Evolutionary conservation across 352 stramenopile species (phyloP).

Genomic region (Phytophthora niederhauseri): DNA sequence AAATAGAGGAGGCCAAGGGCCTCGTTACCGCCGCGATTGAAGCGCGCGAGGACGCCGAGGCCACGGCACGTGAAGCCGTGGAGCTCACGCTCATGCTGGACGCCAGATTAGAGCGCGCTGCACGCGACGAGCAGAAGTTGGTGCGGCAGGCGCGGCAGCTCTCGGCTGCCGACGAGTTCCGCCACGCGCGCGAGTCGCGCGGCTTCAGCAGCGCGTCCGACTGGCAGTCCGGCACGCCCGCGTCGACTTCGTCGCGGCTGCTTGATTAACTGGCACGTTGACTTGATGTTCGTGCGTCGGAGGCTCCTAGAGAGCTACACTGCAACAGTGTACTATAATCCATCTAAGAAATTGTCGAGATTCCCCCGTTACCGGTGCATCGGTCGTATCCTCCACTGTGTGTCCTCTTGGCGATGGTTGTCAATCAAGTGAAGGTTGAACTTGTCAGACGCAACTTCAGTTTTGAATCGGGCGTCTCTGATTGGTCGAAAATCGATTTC

Average conservation of each 20-base stretch:
- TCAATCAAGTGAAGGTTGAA: conserved; percentile 3
- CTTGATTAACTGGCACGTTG: conserved; percentile 22
- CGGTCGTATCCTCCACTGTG: neutral
- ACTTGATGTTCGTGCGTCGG: conserved; percentile 31
- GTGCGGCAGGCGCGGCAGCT: conserved; percentile 23
- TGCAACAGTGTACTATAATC: conserved; percentile 42
- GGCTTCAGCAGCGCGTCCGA: conserved; percentile 22
- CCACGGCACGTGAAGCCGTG: conserved; percentile 73
- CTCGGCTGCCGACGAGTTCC: conserved; percentile 31
- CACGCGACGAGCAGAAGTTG: conserved; percentile 45
- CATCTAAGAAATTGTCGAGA: conserved; percentile 11
- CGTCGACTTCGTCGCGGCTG: conserved; percentile 28
- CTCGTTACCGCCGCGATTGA: conserved; percentile 80
- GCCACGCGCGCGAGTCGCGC: conserved; percentile 19
- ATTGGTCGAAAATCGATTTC: conserved; percentile 21
- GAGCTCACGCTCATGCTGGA: conserved; percentile 76
- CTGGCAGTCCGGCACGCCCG: conserved; percentile 33
- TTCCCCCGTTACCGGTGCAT: neutral
- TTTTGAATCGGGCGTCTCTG: neutral
- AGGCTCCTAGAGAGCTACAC: conserved; percentile 35
- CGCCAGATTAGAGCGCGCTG: conserved; percentile 68
- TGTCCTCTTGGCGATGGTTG: neutral
- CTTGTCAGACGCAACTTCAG: conserved; percentile 13
- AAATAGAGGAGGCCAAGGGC: conserved; percentile 75
- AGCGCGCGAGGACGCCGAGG: conserved; percentile 76